Evolutionary conservation across 225 moss, liverwort and hornwort genomes (phyloP), one percentile per base, ranked within the genome.

Genomic region (Polytrichum commune): DNA sequence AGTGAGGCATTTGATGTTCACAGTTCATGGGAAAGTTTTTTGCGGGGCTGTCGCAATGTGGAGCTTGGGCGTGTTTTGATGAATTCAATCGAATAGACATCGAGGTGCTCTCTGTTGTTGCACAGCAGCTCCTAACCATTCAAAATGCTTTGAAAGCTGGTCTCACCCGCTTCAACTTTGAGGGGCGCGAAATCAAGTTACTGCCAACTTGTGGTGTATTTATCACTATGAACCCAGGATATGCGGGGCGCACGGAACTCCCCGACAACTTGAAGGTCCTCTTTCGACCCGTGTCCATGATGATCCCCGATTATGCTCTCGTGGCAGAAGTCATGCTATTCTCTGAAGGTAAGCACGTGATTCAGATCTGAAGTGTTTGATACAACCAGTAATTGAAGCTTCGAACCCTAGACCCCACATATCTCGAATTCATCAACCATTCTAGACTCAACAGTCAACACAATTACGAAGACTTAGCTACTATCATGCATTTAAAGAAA

Each of bases 1-100:
- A 58, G 5, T 1, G 19, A 57, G 7, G 56, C 56, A 1, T 5
- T 22, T 22, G 23, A 58, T 22, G 5, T 9, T 22, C 1, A 58
- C 68, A 95, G 95, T 95, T 95, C 5, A 95, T 95, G 95, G 95
- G 95, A 1, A 95, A 95, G 62, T 95, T 95, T 73, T 93, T 95
- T 90, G 95, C 91, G 0, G 95, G 95, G 33, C 81, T 95, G 22
- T 87, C 89, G 5, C 95, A 95, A 77, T 95, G 95, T 60, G 95
- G 95, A 28, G 95, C 95, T 28, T 95, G 95, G 95, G 89, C 95
- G 19, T 95, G 95, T 74, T 95, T 95, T 74, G 95, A 95, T 62
- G 95, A 95, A 69, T 95, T 95, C 73, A 95, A 95, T 69, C 90
- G 95, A 22, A 95, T 95, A 55, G 95, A 95, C n/a, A 95, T 95